These are phyloP conservation scores for Pythium monospermum DNA, from an alignment of 352 stramenopile genomes.

Conservation along the genomic window DNA sequence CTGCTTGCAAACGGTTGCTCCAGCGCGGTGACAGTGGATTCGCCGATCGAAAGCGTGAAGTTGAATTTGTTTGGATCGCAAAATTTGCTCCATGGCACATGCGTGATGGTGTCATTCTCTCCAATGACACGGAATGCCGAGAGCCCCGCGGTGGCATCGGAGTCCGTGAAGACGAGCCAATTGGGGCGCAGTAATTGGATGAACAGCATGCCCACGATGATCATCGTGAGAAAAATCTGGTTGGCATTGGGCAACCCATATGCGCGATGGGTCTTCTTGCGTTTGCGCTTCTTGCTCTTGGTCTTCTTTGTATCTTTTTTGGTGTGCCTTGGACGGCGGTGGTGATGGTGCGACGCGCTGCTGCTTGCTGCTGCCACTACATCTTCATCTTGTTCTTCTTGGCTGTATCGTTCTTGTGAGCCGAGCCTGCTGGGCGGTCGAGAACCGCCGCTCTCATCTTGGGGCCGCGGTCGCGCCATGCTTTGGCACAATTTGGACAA, in stretches of 20 bases:
- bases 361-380: not conserved
- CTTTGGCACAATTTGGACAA: no score
- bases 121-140: slow-evolving; percentile 36
- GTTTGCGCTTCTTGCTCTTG: slow-evolving; percentile 2
- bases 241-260: slow-evolving; percentile 83
- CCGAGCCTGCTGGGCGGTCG: not conserved
- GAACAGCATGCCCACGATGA: slow-evolving; percentile 49
- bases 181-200: slow-evolving; percentile 52
- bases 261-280: slow-evolving; percentile 37
- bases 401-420: not conserved
- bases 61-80: slow-evolving; percentile 29
- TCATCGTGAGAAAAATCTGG: slow-evolving; percentile 69
- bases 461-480: not conserved
- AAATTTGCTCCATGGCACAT: slow-evolving; percentile 48
- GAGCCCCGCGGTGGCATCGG: slow-evolving; percentile 49
- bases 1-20: slow-evolving; percentile 8
- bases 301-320: no score
- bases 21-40: slow-evolving; percentile 8
- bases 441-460: no score
- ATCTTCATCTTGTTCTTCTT: not conserved
- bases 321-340: not conserved
- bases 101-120: slow-evolving; percentile 29
- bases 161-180: slow-evolving; percentile 49
- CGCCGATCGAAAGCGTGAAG: slow-evolving; percentile 24
- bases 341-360: not conserved